phyloP scores from a whole-genome alignment of 306 rosid species.

The Trifolium pratense region DNA sequence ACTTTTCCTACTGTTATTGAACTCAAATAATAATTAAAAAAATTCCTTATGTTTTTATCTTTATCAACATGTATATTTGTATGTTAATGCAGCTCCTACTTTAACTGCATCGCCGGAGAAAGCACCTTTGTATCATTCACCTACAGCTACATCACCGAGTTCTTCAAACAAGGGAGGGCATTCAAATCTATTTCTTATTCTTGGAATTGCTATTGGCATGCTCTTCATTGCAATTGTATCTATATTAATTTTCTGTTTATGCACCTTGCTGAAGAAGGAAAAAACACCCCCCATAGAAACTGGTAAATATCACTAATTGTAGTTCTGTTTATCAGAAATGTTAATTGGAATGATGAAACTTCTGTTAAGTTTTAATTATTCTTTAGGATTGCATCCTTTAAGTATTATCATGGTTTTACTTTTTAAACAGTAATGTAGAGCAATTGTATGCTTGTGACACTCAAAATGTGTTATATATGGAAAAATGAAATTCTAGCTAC shows the following conservation, averaged over 20 bases:
- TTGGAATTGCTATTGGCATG: slow-evolving; percentile 74
- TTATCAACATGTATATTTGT: slow-evolving; percentile 39
- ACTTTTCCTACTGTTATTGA: slow-evolving; percentile 10
- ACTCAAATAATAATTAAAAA: slow-evolving; percentile 12
- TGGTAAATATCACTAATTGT: slow-evolving; percentile 59
- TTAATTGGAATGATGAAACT: slow-evolving; percentile 16
- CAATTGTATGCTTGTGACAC: background rate
- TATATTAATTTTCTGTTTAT: slow-evolving; percentile 65
- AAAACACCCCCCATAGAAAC: slow-evolving; percentile 58
- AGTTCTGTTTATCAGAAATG: slow-evolving; percentile 6
- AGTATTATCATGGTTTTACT: background rate
- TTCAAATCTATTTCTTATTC: slow-evolving; percentile 67
- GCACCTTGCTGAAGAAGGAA: slow-evolving; percentile 55
- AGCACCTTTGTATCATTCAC: slow-evolving; percentile 52
- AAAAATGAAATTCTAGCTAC: slow-evolving; percentile 1
- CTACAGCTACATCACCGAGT: slow-evolving; percentile 51
- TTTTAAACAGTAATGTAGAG: slow-evolving; percentile 12
- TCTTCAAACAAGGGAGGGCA: slow-evolving; percentile 59
- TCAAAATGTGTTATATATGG: slow-evolving; percentile 26
- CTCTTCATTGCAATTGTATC: slow-evolving; percentile 68
- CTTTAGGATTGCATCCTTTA: background rate
- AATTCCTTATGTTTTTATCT: slow-evolving; percentile 21
- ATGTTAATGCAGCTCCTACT: slow-evolving; percentile 69
- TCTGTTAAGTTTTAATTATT: background rate
- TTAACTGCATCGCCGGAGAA: slow-evolving; percentile 61